Percentiles rank a stretch among this genome's conserved stretches.
Conservation (phyloP, 202 grass and related monocot species). For the Cymbopogon flexuosus region DNA sequence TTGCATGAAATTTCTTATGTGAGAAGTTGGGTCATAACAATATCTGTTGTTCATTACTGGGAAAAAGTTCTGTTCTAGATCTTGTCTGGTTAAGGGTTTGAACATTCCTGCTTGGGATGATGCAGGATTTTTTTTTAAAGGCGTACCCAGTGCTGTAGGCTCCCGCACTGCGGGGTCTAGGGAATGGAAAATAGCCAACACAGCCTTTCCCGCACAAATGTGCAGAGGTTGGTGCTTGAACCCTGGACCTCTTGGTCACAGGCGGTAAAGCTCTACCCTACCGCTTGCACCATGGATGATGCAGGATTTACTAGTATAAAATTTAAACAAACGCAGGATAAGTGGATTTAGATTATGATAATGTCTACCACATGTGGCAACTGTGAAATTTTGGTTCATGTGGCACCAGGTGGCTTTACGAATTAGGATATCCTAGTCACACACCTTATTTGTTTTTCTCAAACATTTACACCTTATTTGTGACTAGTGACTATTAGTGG, state of each 20-base stretch:
- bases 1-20: slow-evolving; percentile 20
- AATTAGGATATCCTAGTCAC: not conserved
- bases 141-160: no score
- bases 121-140: not conserved
- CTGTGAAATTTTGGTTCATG: slow-evolving; percentile 1
- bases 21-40: not conserved
- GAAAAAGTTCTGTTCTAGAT: not conserved
- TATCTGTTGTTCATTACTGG: not conserved
- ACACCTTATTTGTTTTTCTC: not conserved
- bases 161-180: no score
- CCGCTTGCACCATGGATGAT: not conserved
- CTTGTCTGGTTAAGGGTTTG: not conserved
- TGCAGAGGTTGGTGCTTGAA: no score
- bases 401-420: not conserved
- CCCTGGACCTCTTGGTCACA: no score
- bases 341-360: slow-evolving; percentile 10
- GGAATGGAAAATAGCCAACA: no score
- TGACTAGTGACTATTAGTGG: not conserved
- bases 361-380: not conserved
- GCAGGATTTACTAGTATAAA: not conserved
- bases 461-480: not conserved
- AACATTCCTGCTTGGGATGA: not conserved
- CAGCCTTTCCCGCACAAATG: no score
- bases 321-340: not conserved
- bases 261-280: no score